Conservation (phyloP, 495 filamentous ascomycete species). For the Tuber indicum region DNA sequence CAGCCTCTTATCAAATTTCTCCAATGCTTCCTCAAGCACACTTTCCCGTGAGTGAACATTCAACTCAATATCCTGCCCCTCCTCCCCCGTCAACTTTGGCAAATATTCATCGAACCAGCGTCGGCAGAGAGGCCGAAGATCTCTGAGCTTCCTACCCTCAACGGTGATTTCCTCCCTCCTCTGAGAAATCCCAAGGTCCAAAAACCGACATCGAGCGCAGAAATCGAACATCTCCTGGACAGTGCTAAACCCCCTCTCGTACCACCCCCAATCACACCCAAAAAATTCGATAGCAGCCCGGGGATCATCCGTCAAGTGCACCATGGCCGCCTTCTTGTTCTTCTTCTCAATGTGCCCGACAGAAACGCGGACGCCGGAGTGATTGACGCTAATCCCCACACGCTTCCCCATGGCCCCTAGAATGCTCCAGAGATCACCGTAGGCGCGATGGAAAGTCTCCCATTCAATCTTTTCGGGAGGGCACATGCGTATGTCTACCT, state of each 20-base stretch:
- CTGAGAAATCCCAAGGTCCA: constrained; percentile 9
- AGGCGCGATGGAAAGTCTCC: constrained; percentile 56
- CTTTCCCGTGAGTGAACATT: constrained; percentile 5
- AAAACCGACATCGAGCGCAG: constrained; percentile 25
- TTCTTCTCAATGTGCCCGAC: constrained; percentile 56
- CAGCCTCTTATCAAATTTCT: constrained; percentile 29
- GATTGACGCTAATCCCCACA: constrained; percentile 58
- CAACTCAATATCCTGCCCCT: background rate
- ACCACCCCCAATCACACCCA: constrained; percentile 47
- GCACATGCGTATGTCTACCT: constrained; percentile 60
- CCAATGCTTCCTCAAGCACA: constrained; percentile 33
- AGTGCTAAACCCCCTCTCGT: constrained; percentile 28
- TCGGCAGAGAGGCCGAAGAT: constrained; percentile 19
- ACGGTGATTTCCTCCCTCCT: constrained; percentile 9
- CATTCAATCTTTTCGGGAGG: constrained; percentile 48
- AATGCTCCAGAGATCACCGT: constrained; percentile 63
- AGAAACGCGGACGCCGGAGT: constrained; percentile 54
- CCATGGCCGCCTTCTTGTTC: constrained; percentile 51
- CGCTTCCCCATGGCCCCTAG: constrained; percentile 56
- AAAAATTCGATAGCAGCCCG: constrained; percentile 53
- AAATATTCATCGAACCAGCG: constrained; percentile 28
- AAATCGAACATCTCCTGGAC: constrained; percentile 28
- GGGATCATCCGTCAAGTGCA: constrained; percentile 55
- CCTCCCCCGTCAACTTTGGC: background rate
- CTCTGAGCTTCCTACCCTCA: constrained; percentile 12